Evolutionary conservation across 306 rosid species (phyloP), one percentile per base, ranked within the genome.

Genomic region (Acacia confusa): DNA sequence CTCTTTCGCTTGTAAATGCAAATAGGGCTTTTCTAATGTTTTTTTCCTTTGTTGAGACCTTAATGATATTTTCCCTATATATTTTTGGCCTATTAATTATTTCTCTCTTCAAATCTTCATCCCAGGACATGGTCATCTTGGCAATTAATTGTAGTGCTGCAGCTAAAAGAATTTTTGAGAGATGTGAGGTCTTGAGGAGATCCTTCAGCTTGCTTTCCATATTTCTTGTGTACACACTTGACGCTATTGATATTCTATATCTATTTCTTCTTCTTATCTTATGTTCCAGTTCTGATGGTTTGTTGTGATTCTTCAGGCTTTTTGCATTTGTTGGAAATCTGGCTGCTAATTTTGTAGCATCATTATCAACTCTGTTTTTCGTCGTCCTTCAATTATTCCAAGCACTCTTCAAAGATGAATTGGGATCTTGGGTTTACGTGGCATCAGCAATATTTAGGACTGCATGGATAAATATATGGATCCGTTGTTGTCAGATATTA

Each of bases 401-500:
- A 70, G 84, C 38, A 28, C 82, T 88, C 57, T 82, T 86, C 79
- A 86, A 75, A 70, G 78, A 70, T 75, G 69, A 76, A 78, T 87
- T 90, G 55, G 86, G 86, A 87, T 89, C 95, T 17, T 90, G 94
- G 97, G 50, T 87, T 22, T 72, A 76, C 82, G 64, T 76, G 81
- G 83, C 85, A 78, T 84, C 75, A n/a, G 78, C 86, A 50, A 70
- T 90, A 58, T 89, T 92, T 82, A 84, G 84, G 77, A 87, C 88
- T 53, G 74, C 96, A 67, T 88, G 92, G 88, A 86, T 84, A 82
- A 92, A 88, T 78, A 85, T 88, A 57, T 86, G 65, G 83, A 89
- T 90, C 69, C 96, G 92, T 34, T 84, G 95, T 74, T 87, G 92
- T 86, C 98, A 93, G 85, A 92, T 95, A 67, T 88, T 93, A 83